Percentiles rank a stretch among this genome's conserved stretches.
Conservation (phyloP, 768 basidiomycete species). For the Kwoniella dendrophila region DNA sequence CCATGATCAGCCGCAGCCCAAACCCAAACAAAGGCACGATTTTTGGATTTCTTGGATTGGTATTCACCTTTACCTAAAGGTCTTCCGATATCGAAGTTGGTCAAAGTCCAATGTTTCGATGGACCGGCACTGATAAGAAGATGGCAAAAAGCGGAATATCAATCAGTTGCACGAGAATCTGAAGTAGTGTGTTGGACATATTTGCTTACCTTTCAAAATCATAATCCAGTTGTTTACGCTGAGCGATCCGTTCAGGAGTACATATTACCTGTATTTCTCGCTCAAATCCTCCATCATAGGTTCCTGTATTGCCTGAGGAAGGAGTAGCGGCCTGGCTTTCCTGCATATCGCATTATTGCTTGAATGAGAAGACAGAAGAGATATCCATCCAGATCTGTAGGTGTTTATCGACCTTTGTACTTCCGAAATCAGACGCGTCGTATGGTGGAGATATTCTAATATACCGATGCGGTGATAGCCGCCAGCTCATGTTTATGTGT, state of each 20-base stretch:
- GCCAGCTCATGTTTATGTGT: no score
- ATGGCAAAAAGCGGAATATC: constrained; percentile 6
- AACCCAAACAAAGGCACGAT: no score
- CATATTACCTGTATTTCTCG: constrained; percentile 58
- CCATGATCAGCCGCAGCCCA: constrained; percentile 65
- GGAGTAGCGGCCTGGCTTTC: no score
- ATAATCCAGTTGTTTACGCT: constrained; percentile 60
- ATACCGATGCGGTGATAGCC: no score
- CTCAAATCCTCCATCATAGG: constrained; percentile 92
- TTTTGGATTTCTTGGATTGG: background rate
- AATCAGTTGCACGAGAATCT: background rate
- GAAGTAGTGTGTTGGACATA: background rate
- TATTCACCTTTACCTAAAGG: constrained; percentile 46
- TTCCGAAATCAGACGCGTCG: no score
- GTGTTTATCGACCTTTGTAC: no score
- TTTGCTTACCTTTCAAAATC: constrained; percentile 55
- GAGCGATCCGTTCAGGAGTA: constrained; percentile 10
- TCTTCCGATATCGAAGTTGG: constrained; percentile 45
- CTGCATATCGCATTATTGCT: no score
- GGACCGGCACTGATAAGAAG: constrained; percentile 27
- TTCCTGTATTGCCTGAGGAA: constrained; percentile 65
- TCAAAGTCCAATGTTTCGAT: constrained; percentile 37
- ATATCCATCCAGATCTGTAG: no score
- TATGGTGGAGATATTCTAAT: no score
- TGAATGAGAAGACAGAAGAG: no score